phyloP scores from a whole-genome alignment of 176 grass and related monocot genomes.

The Phoenix roebelenii region DNA sequence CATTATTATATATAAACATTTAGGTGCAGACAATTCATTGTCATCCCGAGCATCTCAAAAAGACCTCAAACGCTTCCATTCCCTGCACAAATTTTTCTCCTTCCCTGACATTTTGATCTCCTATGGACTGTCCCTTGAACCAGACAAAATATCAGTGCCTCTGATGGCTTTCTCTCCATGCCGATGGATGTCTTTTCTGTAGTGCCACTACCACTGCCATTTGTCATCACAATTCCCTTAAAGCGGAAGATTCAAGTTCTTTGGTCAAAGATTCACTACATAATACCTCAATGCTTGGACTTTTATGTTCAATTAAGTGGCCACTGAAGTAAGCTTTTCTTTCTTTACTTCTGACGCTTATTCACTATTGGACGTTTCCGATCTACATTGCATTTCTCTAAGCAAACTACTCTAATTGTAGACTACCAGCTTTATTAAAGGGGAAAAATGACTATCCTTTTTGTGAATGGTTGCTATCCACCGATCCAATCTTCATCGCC shows the following conservation, averaged over 20 bases:
- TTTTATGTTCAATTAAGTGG: slow-evolving; percentile 54
- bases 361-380: no score
- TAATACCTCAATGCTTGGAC: slow-evolving; percentile 24
- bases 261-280: slow-evolving; percentile 60
- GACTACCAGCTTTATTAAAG: no score
- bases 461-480: no score
- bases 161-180: slow-evolving; percentile 16
- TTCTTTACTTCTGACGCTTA: not conserved
- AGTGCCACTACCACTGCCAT: slow-evolving; percentile 19
- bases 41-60: not conserved
- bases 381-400: no score
- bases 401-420: no score
- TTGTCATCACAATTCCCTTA: slow-evolving; percentile 17
- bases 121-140: not conserved
- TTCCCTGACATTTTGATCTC: not conserved
- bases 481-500: no score
- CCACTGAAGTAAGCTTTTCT: slow-evolving; percentile 14
- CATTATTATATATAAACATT: not conserved
- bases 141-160: slow-evolving; percentile 3
- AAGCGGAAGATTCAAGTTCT: slow-evolving; percentile 33
- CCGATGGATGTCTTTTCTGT: slow-evolving; percentile 21
- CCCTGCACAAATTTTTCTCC: not conserved
- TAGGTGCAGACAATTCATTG: not conserved
- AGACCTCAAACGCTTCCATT: not conserved
- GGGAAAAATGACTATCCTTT: no score